phyloP scores from a whole-genome alignment of 2,329 filamentous ascomycete genomes.

The Fusarium austroafricanum region DNA sequence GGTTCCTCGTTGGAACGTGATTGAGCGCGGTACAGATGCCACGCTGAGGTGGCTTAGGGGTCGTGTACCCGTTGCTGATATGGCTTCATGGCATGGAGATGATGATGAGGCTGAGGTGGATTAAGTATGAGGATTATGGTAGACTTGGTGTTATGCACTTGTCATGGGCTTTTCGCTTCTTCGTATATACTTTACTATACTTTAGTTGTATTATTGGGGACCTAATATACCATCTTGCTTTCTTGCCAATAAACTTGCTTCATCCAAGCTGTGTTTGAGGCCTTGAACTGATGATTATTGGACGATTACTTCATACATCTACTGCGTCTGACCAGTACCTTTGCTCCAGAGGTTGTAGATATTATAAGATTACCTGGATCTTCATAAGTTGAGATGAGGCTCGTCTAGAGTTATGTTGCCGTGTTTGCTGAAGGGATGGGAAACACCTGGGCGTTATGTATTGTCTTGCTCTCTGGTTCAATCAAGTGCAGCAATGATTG shows the following conservation, averaged over 20 bases:
- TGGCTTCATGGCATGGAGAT: constrained; percentile 65
- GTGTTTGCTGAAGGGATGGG: too few relatives aligned
- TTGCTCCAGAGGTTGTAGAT: too few relatives aligned
- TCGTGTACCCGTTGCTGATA: constrained; percentile 73
- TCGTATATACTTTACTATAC: constrained; percentile 23
- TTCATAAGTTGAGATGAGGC: too few relatives aligned
- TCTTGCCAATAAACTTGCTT: constrained; percentile 4
- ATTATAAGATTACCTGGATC: too few relatives aligned
- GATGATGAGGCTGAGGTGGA: constrained; percentile 52
- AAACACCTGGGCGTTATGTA: too few relatives aligned
- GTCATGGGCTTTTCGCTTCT: constrained; percentile 23
- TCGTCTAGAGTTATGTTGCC: too few relatives aligned
- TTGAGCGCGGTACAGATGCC: constrained; percentile 89
- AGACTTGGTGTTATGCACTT: background rate
- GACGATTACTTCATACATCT: background rate
- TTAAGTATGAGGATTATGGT: constrained; percentile 19
- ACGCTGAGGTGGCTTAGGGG: constrained; percentile 84
- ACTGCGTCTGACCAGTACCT: too few relatives aligned
- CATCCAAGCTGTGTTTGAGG: background rate
- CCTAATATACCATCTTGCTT: constrained; percentile 32
- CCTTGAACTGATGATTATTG: background rate
- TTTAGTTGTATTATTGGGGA: constrained; percentile 29
- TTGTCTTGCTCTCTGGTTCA: too few relatives aligned
- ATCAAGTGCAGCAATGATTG: too few relatives aligned
- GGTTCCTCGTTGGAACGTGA: constrained; percentile 84